Evolutionary conservation across 2,329 filamentous ascomycete species (phyloP).

Genomic region (Nakataea oryzae): DNA sequence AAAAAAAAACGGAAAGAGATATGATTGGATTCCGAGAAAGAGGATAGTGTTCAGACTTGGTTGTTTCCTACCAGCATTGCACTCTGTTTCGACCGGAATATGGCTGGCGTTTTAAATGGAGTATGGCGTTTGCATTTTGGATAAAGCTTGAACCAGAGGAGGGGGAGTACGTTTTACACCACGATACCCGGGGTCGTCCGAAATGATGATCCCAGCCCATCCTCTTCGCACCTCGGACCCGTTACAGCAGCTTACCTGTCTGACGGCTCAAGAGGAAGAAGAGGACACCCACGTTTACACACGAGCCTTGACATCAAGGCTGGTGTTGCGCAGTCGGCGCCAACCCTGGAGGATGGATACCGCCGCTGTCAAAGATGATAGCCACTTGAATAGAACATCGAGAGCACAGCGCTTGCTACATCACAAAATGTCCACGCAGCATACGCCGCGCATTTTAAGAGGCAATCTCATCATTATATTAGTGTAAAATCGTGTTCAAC

Average conservation of each 20-base stretch:
- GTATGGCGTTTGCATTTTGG: neutral
- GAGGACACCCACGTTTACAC: neutral
- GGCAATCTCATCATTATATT: no score
- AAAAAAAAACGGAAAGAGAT: neutral
- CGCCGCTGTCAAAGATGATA: neutral
- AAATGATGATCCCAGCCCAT: neutral
- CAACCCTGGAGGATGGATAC: neutral
- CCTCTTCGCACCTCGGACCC: neutral
- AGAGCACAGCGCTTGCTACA: neutral
- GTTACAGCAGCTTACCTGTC: neutral
- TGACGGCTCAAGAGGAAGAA: neutral
- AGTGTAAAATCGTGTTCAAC: no score
- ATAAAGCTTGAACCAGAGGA: neutral
- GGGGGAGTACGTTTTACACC: neutral
- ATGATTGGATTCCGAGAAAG: neutral
- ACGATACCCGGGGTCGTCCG: neutral
- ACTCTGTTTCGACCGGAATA: neutral
- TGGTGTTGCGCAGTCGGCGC: neutral
- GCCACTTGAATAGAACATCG: neutral
- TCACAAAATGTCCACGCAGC: neutral
- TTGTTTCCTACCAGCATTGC: neutral
- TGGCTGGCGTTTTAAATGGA: neutral
- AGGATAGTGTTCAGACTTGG: neutral
- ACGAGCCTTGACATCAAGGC: neutral
- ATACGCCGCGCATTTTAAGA: neutral